Evolutionary conservation across 768 basidiomycete species (phyloP).

Genomic region (Tubosaeta brunneosetosa): DNA sequence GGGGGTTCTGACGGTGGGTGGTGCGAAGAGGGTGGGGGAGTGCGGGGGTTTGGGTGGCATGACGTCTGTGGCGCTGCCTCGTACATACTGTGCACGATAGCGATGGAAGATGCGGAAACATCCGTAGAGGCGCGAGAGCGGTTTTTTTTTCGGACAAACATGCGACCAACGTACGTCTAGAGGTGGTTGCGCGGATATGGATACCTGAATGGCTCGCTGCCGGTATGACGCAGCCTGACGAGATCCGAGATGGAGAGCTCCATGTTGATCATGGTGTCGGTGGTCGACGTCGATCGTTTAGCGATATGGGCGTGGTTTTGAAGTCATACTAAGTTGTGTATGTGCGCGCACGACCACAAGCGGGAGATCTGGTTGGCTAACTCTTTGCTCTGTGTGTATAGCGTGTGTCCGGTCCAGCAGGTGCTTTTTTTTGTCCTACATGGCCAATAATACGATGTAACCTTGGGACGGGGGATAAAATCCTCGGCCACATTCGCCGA

Average conservation of each 20-base stretch:
- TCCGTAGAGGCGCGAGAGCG: not conserved
- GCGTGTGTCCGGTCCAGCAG: not conserved
- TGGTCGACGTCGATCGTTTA: not conserved
- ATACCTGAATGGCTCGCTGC: not conserved
- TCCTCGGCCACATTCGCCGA: not conserved
- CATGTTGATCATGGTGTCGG: constrained; percentile 8
- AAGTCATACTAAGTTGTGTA: not conserved
- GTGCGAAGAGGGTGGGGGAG: constrained; percentile 14
- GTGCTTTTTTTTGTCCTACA: not conserved
- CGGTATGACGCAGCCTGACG: not conserved
- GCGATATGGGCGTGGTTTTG: not conserved
- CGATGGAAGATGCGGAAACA: constrained; percentile 8
- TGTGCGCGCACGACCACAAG: not conserved
- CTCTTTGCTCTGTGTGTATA: not conserved
- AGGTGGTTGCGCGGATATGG: not conserved
- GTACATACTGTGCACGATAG: not conserved
- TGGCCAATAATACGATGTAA: not conserved
- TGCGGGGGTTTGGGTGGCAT: constrained; percentile 15
- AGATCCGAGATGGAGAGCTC: constrained; percentile 10
- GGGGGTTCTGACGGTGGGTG: constrained; percentile 9
- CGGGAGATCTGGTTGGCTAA: not conserved
- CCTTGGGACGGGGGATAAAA: not conserved
- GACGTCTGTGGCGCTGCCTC: constrained; percentile 12
- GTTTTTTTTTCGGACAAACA: constrained; percentile 7
- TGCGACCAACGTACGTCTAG: constrained; percentile 11